Base-by-base conservation (phyloP, 805 yeast species). In the Candida golubevii region DNA sequence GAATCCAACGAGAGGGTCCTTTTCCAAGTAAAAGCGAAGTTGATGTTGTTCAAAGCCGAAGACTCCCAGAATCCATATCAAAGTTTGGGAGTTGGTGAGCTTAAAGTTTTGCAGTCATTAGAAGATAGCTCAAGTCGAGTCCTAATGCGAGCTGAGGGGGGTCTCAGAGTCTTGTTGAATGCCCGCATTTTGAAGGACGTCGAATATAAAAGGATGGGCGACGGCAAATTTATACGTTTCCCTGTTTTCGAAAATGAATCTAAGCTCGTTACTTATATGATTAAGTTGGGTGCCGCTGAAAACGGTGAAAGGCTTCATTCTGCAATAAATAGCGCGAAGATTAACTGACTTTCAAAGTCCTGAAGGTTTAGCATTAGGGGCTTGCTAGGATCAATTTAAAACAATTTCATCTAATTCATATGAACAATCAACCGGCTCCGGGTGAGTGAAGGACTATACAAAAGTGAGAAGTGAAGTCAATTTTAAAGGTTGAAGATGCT, bases 141-240 rank as follows among this genome's bases (percentile, higher is more conserved):
- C 11, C 67, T 91, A 32, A 75, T 91, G 15, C 80, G 98, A 57
- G 87, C 97, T 0, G 98, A 90, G 45, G 97, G 96, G 27, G 82
- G 88, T 33, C 83, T 85, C 33, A 78, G 95, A 54, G 82, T 89
- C 12, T 63, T 91, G 37, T 65, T 91, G 47, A 91, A 91, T 60
- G 70, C 81, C 11, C 65, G 72, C n/a, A 63, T 89, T 9, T 69
- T 77, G 8, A 75, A 75, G 42, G 78, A 77, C 40, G 67, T 88
- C 46, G 69, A 69, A 1, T 90, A 88, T 60, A 69, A 75, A 9
- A 71, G 77, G 3, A 68, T 80, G 45, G 82, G 91, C 39, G 76
- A 82, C 60, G 83, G 87, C 28, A 78, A 81, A 28, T 65, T 79
- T 52, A 80, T 89, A 11, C 75, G 83, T 51, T 69, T 88, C 29